These are phyloP conservation scores for Berberis thunbergii DNA, from an alignment of 164 flowering plant genomes.

Conservation along the genomic window DNA sequence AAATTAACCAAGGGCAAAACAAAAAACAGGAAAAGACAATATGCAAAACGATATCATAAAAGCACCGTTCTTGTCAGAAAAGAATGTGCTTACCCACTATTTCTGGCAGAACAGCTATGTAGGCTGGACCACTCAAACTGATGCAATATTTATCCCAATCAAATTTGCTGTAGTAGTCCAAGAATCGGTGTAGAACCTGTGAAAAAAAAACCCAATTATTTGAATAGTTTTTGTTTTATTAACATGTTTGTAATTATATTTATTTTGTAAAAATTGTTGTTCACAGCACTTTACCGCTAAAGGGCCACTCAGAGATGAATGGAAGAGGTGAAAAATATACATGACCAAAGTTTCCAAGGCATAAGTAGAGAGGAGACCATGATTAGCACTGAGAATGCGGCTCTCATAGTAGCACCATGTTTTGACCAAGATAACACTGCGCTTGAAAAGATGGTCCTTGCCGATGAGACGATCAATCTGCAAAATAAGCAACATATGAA, in stretches of 20 bases:
- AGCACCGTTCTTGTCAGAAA: not conserved
- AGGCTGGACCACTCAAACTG: conserved; percentile 49
- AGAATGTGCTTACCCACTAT: conserved; percentile 45
- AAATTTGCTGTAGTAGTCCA: conserved; percentile 68
- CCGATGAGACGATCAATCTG: conserved; percentile 72
- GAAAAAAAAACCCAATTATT: not conserved
- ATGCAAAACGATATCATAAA: not conserved
- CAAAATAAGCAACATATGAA: not conserved
- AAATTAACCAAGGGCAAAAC: too few relatives aligned
- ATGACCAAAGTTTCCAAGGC: conserved; percentile 85
- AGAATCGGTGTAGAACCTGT: conserved; percentile 13
- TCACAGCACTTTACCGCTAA: conserved; percentile 34
- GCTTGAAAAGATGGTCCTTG: conserved; percentile 71
- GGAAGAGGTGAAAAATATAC: conserved; percentile 68
- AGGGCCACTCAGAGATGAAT: conserved; percentile 64
- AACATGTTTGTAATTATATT: not conserved
- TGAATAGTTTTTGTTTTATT: not conserved
- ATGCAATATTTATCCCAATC: conserved; percentile 43
- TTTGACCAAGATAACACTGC: conserved; percentile 76
- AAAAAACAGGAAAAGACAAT: not conserved
- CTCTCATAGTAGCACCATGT: conserved; percentile 98
- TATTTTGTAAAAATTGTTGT: not conserved
- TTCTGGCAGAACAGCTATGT: conserved; percentile 57
- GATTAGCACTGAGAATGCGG: conserved; percentile 90
- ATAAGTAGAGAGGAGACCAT: conserved; percentile 88